Evolutionary conservation across 805 yeast species (phyloP), one percentile per base, ranked within the genome.

Genomic region (Kodamaea kakaduensis): DNA sequence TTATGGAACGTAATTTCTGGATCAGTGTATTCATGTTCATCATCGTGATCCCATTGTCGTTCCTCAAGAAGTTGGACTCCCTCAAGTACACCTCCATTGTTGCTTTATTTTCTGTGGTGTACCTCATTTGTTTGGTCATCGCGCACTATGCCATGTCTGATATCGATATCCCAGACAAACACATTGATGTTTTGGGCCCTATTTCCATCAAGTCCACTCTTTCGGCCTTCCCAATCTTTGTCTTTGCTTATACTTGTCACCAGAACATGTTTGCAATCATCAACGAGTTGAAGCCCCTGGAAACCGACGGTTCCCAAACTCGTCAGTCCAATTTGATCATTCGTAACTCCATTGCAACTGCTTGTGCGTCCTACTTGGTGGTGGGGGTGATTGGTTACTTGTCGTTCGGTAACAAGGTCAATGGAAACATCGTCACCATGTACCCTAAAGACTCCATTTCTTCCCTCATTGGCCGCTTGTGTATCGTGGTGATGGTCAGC

Each of bases 181-280:
- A 44, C 3, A 42, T 59, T 10, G 53, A 48, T 27, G 52, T 49
- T 44, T 48, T 64, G 32, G 75, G 75, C 31, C 74, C 73, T 28
- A 67, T 64, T 17, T 58, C 54, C 4, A 38, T 58, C 46, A 55
- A 48, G 52, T 58, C 31, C 45, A 71, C 56, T 50, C 59, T 81
- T 39, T 70, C 82, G 16, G 77, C 87, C 6, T 79, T 84, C 48
- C 83, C 85, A 17, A 80, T 84, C 37, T 73, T 84, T 23, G 80
- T 84, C 9, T 81, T 84, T 58, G 93, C 94, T 1, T 84, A 73
- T 56, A 83, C 90, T 1, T 87, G 93, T 33, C 83, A 83, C 40
- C 90, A 84, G 61, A 84, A 83, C 57, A 76, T 84, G 69, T 82
- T 80, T 53, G 78, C 87, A 7, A 81, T 84, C 34, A 74, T 81